Evolutionary conservation across 2,329 filamentous ascomycete species (phyloP), one percentile per base, ranked within the genome.

Genomic region (Xylaria hypoxylon): DNA sequence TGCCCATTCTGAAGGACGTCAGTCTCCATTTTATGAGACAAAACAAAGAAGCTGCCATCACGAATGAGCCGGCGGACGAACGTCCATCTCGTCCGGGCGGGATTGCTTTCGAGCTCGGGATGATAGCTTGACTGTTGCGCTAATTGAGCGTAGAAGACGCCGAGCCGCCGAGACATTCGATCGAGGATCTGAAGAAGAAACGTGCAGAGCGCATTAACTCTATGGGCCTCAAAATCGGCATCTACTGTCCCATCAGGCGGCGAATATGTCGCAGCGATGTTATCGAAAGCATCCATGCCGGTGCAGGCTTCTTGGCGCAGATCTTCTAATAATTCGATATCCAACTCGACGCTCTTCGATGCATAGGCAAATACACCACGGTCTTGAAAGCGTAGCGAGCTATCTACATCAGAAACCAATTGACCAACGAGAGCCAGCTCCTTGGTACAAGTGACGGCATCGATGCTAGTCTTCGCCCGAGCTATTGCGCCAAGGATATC

Each of bases 251-350:
- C 26, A 56, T 62, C 62, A 7, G 13, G 44, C 44, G 42, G 51
- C 17, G 60, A 33, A 44, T 48, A 51, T 48, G 60, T 47, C 28
- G 60, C 19, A 42, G 70, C 65, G 31, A 86, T 77, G 24, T 77
- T 79, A 50, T 82, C 83, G 28, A 85, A 85, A 0, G 85, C 85
- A 65, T 87, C 84, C 83, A 87, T 87, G 8, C 85, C 85, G 24
- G 78, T 77, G 58, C 84, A 86, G 0, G 82, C 83, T 68, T 87
- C 85, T 53, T 84, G 81, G 6, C 85, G 80, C 1, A 87, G 81
- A 60, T 85, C 82, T 66, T 87, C 84, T 2, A 87, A 79, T 1
- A 87, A 80, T 59, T 82, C 81, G 58, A 86, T 85, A 51, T 87
- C 84, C 2, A 85, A 78, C 66, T 83, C 78, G 0, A 86, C 83